Evolutionary conservation across 106 monocot species (phyloP), one percentile per base, ranked within the genome.

Genomic region (Dendrobium officinale): DNA sequence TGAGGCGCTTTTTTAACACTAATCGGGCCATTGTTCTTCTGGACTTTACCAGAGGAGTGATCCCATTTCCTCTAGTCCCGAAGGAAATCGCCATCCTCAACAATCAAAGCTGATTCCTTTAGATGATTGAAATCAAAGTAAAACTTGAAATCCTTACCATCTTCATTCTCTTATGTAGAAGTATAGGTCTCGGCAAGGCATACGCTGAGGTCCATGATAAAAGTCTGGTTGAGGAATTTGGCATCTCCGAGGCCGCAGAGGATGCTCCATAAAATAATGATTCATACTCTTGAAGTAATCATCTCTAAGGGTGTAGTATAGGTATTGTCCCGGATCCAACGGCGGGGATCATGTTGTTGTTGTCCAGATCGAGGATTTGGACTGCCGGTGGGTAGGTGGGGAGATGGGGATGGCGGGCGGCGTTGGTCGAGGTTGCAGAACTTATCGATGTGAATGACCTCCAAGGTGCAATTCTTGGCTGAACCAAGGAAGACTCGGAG

Each of bases 61-160:
- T 27, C 27, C 27, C 27, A 27, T 27, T 27, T 81, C 31, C 79
- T 74, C 96, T 94, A 94, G 76, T 97, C 94, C 5, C 37, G 77
- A 90, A 94, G 92, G 84, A 97, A 97, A 82, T 97, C 83, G 6
- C 48, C 29, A 82, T 94, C 94, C 75, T 97, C 96, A 6, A 97
- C 75, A 18, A 97, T 94, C 0, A 90, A 88, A 0, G 92, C 92
- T 0, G 92, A 89, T 29, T 92, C 89, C 87, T 84, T 89, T 72
- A 97, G 51, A 79, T 97, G 96, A 85, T 97, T 92, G 67, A 94
- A 97, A 82, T 97, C 93, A 43, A 92, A 97, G 86, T 97, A 97
- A 78, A 92, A 92, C 47, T 94, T 80, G 75, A 97, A 97, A 78
- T 97, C 96, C 81, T 90, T 97, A 33, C 91, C 89, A 18, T 93